These are phyloP conservation scores for Lachnellula subtilissima DNA, from an alignment of 2,329 filamentous ascomycete species.

Conservation along the genomic window DNA sequence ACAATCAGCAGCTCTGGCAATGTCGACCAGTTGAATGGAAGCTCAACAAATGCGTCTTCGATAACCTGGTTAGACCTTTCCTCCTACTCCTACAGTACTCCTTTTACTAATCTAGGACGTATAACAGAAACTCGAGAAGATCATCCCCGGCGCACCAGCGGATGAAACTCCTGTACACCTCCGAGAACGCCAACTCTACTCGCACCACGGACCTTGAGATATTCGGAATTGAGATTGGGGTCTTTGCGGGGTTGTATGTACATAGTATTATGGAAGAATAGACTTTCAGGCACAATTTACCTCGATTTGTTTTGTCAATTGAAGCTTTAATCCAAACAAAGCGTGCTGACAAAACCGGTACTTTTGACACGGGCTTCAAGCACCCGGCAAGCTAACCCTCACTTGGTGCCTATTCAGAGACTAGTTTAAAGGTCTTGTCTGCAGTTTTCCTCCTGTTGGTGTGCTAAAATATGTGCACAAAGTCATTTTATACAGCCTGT, in stretches of 20 bases:
- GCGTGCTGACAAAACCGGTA: no score
- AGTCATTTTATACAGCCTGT: no score
- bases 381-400: no score
- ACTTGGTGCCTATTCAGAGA: no score
- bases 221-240: not conserved
- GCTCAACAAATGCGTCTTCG: constrained; percentile 91
- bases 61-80: constrained; percentile 72
- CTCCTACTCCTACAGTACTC: not conserved
- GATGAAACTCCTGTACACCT: constrained; percentile 70
- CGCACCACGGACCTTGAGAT: constrained; percentile 23
- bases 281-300: no score
- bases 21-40: constrained; percentile 84
- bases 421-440: no score
- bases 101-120: not conserved
- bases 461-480: no score
- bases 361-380: no score
- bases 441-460: no score
- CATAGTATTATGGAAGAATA: not conserved
- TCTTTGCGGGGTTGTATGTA: not conserved
- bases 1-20: constrained; percentile 97
- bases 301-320: no score
- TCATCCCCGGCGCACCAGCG: constrained; percentile 67
- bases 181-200: constrained; percentile 54
- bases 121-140: constrained; percentile 71
- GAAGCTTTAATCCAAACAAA: no score